These are phyloP conservation scores for Aspergillus novoparasiticus DNA, from an alignment of 2,329 filamentous ascomycete species.

Conservation along the genomic window DNA sequence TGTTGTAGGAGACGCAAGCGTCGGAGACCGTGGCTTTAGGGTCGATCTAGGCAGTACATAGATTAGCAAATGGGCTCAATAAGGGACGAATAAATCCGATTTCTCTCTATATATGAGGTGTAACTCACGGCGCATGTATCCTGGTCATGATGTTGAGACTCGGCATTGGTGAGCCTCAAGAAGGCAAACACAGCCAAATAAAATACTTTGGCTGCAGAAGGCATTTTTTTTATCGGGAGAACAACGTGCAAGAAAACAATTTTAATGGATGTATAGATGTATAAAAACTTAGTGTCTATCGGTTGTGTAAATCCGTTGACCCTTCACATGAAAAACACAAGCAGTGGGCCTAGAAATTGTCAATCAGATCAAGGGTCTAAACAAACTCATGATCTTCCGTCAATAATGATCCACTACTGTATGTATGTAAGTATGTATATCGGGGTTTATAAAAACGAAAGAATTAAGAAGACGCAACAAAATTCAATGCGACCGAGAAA, in stretches of 20 bases:
- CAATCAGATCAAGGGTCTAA: conserved; percentile 9
- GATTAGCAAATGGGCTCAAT: neutral
- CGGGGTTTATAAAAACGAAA: neutral
- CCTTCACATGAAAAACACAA: conserved; percentile 19
- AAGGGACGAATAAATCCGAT: neutral
- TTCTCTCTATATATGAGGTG: neutral
- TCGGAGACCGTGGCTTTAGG: conserved; percentile 88
- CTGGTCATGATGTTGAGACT: conserved; percentile 38
- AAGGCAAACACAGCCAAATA: conserved; percentile 65
- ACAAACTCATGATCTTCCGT: neutral
- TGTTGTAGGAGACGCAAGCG: conserved; percentile 90
- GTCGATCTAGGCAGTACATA: conserved; percentile 66
- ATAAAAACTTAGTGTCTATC: neutral
- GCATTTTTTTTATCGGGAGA: conserved; percentile 45
- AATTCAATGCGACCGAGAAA: neutral
- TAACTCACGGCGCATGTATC: conserved; percentile 60
- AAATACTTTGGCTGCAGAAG: conserved; percentile 57
- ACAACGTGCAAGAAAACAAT: neutral
- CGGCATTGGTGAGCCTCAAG: conserved; percentile 53
- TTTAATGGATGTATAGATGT: neutral
- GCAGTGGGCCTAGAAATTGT: conserved; percentile 12
- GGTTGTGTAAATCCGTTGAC: neutral
- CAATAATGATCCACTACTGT: neutral
- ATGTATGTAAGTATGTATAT: neutral
- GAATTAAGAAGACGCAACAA: neutral